A percentile compares a stretch with the other conserved stretches of the same genome.
These are phyloP conservation scores for Penicillium malachiteum DNA, from an alignment of 495 filamentous ascomycete genomes.

Conservation along the genomic window DNA sequence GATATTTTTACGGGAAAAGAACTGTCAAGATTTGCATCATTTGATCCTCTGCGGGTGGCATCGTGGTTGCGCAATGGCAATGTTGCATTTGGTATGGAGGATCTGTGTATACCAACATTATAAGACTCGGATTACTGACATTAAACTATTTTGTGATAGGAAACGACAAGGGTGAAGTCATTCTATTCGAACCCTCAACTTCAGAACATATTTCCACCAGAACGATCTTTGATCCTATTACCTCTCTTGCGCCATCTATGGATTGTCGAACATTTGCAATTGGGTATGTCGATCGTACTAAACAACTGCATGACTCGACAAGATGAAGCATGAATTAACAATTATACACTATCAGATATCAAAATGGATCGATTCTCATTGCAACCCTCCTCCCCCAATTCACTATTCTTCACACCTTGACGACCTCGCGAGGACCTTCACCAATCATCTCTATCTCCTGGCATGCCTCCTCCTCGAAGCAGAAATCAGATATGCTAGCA, in stretches of 20 bases:
- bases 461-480: conserved; percentile 95
- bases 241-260: conserved; percentile 82
- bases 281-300: conserved; percentile 62
- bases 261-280: conserved; percentile 97
- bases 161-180: conserved; percentile 87
- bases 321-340: background rate
- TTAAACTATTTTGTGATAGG: conserved; percentile 48
- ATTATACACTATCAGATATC: conserved; percentile 58
- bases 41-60: conserved; percentile 80
- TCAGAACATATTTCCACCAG: conserved; percentile 90
- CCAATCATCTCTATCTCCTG: conserved; percentile 88
- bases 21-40: conserved; percentile 84
- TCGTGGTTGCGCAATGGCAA: conserved; percentile 98
- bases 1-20: conserved; percentile 91
- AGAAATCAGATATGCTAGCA: conserved; percentile 98
- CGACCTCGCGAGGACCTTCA: conserved; percentile 76
- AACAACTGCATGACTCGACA: too few relatives aligned
- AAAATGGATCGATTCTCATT: conserved; percentile 92
- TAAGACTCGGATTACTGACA: background rate
- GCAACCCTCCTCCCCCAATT: conserved; percentile 88
- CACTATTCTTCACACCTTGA: conserved; percentile 91
- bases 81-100: conserved; percentile 81
- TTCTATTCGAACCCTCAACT: conserved; percentile 89
- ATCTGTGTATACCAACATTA: background rate
- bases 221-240: conserved; percentile 92